These are phyloP conservation scores for Byssothecium circinans DNA, from an alignment of 2,329 filamentous ascomycete genomes.

Conservation along the genomic window DNA sequence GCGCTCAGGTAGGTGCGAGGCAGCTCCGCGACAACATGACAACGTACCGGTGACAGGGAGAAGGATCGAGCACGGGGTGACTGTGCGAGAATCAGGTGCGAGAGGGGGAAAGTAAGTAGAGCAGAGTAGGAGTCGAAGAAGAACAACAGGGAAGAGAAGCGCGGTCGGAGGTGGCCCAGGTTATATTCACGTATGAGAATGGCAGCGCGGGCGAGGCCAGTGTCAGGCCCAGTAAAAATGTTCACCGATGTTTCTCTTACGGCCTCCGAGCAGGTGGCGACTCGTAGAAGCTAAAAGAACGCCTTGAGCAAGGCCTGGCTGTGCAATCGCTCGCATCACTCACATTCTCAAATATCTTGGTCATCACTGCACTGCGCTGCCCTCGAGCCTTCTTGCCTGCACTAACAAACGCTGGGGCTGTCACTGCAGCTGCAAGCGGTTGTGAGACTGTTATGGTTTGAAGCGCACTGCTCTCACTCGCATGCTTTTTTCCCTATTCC, in stretches of 20 bases:
- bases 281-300: constrained; percentile 31
- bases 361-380: too few relatives aligned
- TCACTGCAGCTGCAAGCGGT: too few relatives aligned
- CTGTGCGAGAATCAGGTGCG: too few relatives aligned
- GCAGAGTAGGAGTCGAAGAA: too few relatives aligned
- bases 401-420: too few relatives aligned
- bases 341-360: too few relatives aligned
- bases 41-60: background rate
- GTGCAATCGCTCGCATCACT: too few relatives aligned
- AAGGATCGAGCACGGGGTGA: background rate
- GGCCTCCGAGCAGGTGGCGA: constrained; percentile 38
- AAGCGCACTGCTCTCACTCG: constrained; percentile 16
- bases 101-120: too few relatives aligned
- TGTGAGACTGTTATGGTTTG: constrained; percentile 10
- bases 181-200: background rate
- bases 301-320: too few relatives aligned
- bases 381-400: too few relatives aligned
- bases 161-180: background rate
- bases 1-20: constrained; percentile 31
- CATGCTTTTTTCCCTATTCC: constrained; percentile 17
- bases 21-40: background rate
- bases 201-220: background rate
- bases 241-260: constrained; percentile 24
- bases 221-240: background rate
- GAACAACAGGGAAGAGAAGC: background rate